These are phyloP conservation scores for Kokia cookei DNA, from an alignment of 441 rosid species.

Conservation along the genomic window DNA sequence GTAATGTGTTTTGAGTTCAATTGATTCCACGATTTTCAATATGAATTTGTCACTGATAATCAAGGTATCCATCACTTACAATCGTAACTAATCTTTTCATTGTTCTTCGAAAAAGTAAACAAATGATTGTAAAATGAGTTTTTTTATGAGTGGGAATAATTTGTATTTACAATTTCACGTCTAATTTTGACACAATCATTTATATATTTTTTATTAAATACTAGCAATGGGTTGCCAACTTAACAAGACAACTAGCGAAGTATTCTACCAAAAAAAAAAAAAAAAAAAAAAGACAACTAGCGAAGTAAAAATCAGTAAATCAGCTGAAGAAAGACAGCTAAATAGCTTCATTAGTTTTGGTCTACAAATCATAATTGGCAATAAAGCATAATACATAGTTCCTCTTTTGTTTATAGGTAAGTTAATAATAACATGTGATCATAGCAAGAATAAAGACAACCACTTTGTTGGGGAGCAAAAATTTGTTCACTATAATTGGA, in stretches of 20 bases:
- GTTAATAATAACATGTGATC: neutral
- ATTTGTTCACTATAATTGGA: neutral
- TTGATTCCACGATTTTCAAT: too few relatives aligned
- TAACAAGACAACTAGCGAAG: neutral
- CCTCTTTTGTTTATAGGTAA: neutral
- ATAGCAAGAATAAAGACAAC: neutral
- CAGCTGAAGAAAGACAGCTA: neutral
- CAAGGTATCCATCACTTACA: rapidly evolving
- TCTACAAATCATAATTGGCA: neutral
- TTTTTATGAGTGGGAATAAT: neutral
- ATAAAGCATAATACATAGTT: too few relatives aligned
- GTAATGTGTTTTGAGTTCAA: rapidly evolving
- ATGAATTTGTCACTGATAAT: rapidly evolving
- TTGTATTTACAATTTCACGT: neutral
- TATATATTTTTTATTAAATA: neutral
- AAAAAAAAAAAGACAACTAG: constrained; percentile 1
- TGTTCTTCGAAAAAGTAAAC: too few relatives aligned
- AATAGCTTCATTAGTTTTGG: neutral
- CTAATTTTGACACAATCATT: neutral
- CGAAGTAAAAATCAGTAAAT: neutral
- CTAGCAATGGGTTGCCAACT: neutral
- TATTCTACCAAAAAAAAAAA: too few relatives aligned
- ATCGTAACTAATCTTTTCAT: neutral
- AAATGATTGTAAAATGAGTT: neutral
- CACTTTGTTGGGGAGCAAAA: too few relatives aligned